phyloP scores from a whole-genome alignment of 345 rosid genomes.

The Populus pruinosa region DNA sequence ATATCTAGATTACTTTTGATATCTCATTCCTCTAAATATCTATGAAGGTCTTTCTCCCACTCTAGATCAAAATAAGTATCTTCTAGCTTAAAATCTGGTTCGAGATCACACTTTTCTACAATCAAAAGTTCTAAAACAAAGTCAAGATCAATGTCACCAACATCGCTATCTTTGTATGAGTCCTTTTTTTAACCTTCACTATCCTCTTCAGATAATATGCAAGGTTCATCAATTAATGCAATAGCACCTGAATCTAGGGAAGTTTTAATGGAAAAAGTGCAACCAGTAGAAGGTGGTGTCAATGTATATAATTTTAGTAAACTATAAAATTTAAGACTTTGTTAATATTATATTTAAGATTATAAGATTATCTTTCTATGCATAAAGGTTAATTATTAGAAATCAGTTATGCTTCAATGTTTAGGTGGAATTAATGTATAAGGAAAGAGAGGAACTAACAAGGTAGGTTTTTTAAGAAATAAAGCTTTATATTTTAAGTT shows the following conservation, averaged over 20 bases:
- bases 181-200: constrained; percentile 23
- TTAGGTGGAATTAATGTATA: too few relatives aligned
- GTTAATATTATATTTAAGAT: too few relatives aligned
- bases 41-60: constrained; percentile 6
- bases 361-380: too few relatives aligned
- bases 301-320: too few relatives aligned
- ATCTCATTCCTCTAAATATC: constrained; percentile 24
- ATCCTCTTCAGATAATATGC: constrained; percentile 25
- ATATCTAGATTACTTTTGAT: constrained; percentile 22
- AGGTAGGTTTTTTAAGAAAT: too few relatives aligned
- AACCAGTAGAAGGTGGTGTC: neutral
- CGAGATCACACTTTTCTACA: constrained; percentile 19
- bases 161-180: constrained; percentile 25
- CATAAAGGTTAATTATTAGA: too few relatives aligned
- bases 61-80: constrained; percentile 31
- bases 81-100: constrained; percentile 25
- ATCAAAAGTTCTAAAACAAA: constrained; percentile 16
- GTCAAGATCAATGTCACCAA: constrained; percentile 24
- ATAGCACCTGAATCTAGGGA: constrained; percentile 20
- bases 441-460: too few relatives aligned
- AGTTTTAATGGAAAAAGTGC: constrained; percentile 16
- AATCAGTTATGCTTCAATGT: too few relatives aligned
- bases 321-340: too few relatives aligned
- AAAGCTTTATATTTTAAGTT: too few relatives aligned
- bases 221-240: constrained; percentile 15